A percentile compares a stretch with the other conserved stretches of the same genome.
These are phyloP conservation scores for Marasmius oreades DNA, from an alignment of 1,284 basidiomycete species.

Conservation along the genomic window DNA sequence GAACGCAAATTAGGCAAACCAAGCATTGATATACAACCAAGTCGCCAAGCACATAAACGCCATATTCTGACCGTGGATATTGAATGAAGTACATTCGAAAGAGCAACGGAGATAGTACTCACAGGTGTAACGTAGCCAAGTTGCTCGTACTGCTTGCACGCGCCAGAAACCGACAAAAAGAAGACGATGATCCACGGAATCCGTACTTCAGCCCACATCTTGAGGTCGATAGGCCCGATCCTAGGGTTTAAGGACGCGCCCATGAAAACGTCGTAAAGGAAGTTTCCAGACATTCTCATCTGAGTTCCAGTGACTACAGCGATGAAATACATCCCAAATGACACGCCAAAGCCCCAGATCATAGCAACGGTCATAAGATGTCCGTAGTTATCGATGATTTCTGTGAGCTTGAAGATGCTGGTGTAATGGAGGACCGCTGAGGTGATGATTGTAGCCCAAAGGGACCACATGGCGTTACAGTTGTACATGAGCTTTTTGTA, in stretches of 20 bases:
- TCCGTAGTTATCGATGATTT: slow-evolving; percentile 96
- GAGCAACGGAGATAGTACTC: slow-evolving; percentile 24
- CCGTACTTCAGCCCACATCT: slow-evolving; percentile 99
- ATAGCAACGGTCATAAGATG: slow-evolving; percentile 95
- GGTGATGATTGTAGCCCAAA: slow-evolving; percentile 85
- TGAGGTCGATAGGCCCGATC: slow-evolving; percentile 90
- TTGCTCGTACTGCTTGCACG: slow-evolving; percentile 93
- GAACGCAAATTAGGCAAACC: slow-evolving; percentile 41
- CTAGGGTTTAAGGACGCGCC: slow-evolving; percentile 94
- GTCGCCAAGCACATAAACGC: slow-evolving; percentile 96
- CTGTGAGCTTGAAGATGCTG: slow-evolving; percentile 86
- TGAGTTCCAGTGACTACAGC: slow-evolving; percentile 77
- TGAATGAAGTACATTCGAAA: slow-evolving; percentile 4
- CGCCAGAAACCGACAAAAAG: slow-evolving; percentile 89
- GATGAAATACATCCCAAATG: slow-evolving; percentile 77
- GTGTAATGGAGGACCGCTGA: slow-evolving; percentile 78
- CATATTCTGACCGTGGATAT: slow-evolving; percentile 69
- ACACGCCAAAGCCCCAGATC: slow-evolving; percentile 85
- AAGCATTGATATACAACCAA: slow-evolving; percentile 96
- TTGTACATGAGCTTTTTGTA: slow-evolving; percentile 96
- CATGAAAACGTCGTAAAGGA: slow-evolving; percentile 97
- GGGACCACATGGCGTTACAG: slow-evolving; percentile 89
- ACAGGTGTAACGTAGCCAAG: slow-evolving; percentile 92
- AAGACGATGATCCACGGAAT: slow-evolving; percentile 98
- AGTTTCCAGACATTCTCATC: slow-evolving; percentile 91